Evolutionary conservation across 176 grass and related monocot genomes (phyloP), one percentile per base, ranked within the genome.

Genomic region (Oryza punctata): DNA sequence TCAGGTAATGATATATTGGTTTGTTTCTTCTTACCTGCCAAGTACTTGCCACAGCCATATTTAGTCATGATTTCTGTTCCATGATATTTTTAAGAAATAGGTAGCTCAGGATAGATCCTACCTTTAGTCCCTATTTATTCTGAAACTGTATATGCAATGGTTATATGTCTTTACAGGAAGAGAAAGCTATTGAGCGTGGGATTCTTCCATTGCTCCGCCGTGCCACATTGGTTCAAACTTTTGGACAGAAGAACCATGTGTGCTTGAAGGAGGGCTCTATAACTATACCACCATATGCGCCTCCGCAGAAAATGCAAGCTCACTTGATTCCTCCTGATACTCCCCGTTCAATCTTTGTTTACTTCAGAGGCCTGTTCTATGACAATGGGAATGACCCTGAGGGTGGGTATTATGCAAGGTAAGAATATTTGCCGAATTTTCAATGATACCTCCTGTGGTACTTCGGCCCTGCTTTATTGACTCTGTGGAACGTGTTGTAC

Each of bases 231-330:
- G 94, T 97, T 44, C 94, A 97, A 71, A 97, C 91, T 21, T 97
- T 97, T 73, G 94, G 88, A 25, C 94, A 97, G 85, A 86, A 85
- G 67, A 97, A 93, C 81, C 94, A 97, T 73, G 91, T 97, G 28
- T 97, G 94, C 74, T 86, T 97, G 84, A 97, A 97, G 69, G 94
- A 93, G 73, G 94, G 89, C 27, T 97, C 94, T 69, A 93, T 97
- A 43, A 92, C 82, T 7, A 97, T 97, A 82, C 94, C 94, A 40
- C 94, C 94, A 80, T 97, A 87, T 91, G 94, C 94, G 18, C 94
- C 91, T 69, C 91, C 94, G 30, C 91, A 93, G 81, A 97, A 97
- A 79, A 97, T 93, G 94, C 94, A 97, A 73, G 91, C 94, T 30
- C 94, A 97, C 77, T 83, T 97, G 73, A 89, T 93, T 14, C 82